Percentiles rank a stretch among this genome's conserved stretches.
These are phyloP conservation scores for Penicillium sp. DNA, from an alignment of 2,329 filamentous ascomycete genomes.

Conservation along the genomic window DNA sequence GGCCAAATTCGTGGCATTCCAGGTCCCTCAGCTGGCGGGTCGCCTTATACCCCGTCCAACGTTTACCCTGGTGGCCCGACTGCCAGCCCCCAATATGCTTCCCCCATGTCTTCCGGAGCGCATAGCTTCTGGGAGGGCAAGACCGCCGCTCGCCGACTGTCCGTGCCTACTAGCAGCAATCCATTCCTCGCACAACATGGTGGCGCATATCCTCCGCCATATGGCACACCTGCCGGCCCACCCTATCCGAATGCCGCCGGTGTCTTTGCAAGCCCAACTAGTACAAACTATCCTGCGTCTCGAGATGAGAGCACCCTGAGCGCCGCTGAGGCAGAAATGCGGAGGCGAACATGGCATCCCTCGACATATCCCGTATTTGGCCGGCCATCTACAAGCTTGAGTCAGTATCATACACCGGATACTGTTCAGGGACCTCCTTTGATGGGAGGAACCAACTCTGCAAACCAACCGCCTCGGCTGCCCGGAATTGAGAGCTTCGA, in stretches of 20 bases:
- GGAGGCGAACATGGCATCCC: conserved; percentile 89
- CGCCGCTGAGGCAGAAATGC: conserved; percentile 73
- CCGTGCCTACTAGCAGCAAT: conserved; percentile 76
- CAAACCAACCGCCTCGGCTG: conserved; percentile 69
- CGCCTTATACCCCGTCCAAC: conserved; percentile 81
- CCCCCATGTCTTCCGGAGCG: conserved; percentile 73
- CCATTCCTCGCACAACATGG: conserved; percentile 73
- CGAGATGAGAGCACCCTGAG: conserved; percentile 43
- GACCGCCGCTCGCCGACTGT: conserved; percentile 75
- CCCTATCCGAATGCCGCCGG: conserved; percentile 64
- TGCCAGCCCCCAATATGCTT: conserved; percentile 79
- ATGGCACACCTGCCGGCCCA: conserved; percentile 61
- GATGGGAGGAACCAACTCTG: conserved; percentile 56
- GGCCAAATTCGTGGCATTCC: conserved; percentile 69
- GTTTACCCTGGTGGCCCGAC: conserved; percentile 75
- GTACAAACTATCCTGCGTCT: conserved; percentile 60
- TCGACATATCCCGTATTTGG: conserved; percentile 68
- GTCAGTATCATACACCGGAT: conserved; percentile 75
- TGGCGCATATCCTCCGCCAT: conserved; percentile 61
- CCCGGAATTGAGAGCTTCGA: conserved; percentile 94
- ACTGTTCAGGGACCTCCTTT: conserved; percentile 61
- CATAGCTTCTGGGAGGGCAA: conserved; percentile 76
- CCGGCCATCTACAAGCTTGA: conserved; percentile 72
- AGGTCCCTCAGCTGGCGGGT: conserved; percentile 72
- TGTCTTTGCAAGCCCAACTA: conserved; percentile 71